phyloP scores from a whole-genome alignment of 2,329 filamentous ascomycete genomes.

The Talaromyces islandicus region DNA sequence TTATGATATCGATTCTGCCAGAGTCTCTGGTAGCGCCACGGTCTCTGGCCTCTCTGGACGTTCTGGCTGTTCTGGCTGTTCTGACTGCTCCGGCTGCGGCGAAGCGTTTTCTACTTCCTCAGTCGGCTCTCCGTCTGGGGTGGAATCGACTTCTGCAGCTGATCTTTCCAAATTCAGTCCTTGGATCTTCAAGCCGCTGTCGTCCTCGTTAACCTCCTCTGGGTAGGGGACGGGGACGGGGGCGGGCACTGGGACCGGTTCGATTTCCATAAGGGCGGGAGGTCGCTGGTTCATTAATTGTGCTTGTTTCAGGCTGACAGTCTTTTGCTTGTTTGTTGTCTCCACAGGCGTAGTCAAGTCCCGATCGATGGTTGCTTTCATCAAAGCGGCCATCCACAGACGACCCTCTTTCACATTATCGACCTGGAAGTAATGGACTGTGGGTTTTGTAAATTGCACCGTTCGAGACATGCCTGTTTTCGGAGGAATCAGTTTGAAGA shows the following conservation, averaged over 20 bases:
- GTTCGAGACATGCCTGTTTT: slow-evolving; percentile 80
- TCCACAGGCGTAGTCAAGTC: slow-evolving; percentile 72
- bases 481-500: slow-evolving; percentile 95
- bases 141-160: slow-evolving; percentile 13
- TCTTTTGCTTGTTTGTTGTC: slow-evolving; percentile 94
- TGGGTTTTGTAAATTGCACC: slow-evolving; percentile 96
- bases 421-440: slow-evolving; percentile 95
- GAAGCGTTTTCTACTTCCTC: not conserved
- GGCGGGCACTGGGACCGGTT: slow-evolving; percentile 12
- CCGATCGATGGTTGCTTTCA: slow-evolving; percentile 98
- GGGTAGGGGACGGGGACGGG: not conserved
- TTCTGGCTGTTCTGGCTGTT: not conserved
- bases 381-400: slow-evolving; percentile 95
- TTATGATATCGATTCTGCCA: slow-evolving; percentile 16
- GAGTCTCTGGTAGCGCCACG: slow-evolving; percentile 22
- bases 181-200: slow-evolving; percentile 28
- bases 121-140: slow-evolving; percentile 12
- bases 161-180: slow-evolving; percentile 26
- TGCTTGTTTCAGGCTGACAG: slow-evolving; percentile 85
- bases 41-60: slow-evolving; percentile 15
- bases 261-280: slow-evolving; percentile 69
- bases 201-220: slow-evolving; percentile 17
- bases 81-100: slow-evolving; percentile 2
- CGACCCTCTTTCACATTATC: slow-evolving; percentile 83
- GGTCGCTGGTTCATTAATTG: slow-evolving; percentile 82